Evolutionary conservation across 257 asterid species (phyloP).

Genomic region (Lantana camara): DNA sequence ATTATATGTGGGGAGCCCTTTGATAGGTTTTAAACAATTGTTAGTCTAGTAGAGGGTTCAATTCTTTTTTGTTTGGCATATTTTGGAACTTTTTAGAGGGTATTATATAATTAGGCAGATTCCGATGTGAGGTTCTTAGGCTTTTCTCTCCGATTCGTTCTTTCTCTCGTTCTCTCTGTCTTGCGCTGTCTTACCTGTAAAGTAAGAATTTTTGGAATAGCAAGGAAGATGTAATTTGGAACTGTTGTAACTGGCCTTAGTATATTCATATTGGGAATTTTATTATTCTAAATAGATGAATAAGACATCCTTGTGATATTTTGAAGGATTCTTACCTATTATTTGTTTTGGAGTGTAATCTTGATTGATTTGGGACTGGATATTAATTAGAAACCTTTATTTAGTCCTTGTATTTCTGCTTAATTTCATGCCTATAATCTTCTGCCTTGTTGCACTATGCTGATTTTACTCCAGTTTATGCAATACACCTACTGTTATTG

Average conservation of each 20-base stretch:
- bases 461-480: no score
- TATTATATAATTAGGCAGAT: slow-evolving; percentile 34
- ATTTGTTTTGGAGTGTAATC: neutral
- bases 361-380: neutral
- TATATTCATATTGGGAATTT: slow-evolving; percentile 41
- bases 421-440: no score
- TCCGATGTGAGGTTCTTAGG: slow-evolving; percentile 32
- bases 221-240: slow-evolving; percentile 46
- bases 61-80: slow-evolving; percentile 33
- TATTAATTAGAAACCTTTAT: neutral
- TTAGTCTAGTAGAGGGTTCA: slow-evolving; percentile 34
- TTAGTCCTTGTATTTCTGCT: no score
- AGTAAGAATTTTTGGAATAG: slow-evolving; percentile 53
- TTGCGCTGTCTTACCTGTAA: slow-evolving; percentile 46
- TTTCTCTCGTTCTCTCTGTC: slow-evolving; percentile 25
- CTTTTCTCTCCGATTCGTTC: slow-evolving; percentile 30
- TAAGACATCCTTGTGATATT: neutral
- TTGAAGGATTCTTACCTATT: neutral
- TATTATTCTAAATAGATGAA: slow-evolving; percentile 26
- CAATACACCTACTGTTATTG: no score
- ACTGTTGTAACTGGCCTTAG: slow-evolving; percentile 58
- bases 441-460: no score
- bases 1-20: slow-evolving; percentile 32
- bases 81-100: slow-evolving; percentile 40
- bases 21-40: slow-evolving; percentile 36